Evolutionary conservation across 768 basidiomycete species (phyloP).

Genomic region (Fibroporia radiculosa): DNA sequence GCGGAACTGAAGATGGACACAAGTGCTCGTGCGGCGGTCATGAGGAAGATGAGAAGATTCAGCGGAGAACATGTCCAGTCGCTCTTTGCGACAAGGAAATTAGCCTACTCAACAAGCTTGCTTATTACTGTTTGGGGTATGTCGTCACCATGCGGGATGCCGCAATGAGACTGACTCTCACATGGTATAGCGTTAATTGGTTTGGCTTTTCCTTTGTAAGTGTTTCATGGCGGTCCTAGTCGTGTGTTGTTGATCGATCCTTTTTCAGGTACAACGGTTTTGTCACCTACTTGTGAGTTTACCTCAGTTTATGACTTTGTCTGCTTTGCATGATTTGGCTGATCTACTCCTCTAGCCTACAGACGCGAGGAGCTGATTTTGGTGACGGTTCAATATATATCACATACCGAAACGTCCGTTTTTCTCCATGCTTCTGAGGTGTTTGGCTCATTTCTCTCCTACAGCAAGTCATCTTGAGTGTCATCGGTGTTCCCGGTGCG

Average conservation of each 20-base stretch:
- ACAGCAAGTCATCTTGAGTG: constrained; percentile 49
- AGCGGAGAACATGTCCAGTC: constrained; percentile 36
- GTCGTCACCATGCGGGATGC: not conserved
- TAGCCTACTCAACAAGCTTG: constrained; percentile 27
- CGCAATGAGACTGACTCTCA: constrained; percentile 4
- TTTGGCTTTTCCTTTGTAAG: constrained; percentile 63
- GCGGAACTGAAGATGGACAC: constrained; percentile 22
- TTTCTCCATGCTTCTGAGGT: no score
- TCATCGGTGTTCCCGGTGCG: constrained; percentile 51
- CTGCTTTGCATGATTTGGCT: not conserved
- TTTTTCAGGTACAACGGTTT: constrained; percentile 39
- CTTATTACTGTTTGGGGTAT: constrained; percentile 3
- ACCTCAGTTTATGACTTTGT: not conserved
- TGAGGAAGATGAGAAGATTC: constrained; percentile 32
- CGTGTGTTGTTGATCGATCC: not conserved
- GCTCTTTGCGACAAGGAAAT: constrained; percentile 41
- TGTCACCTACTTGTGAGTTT: constrained; percentile 43
- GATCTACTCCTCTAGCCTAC: constrained; percentile 35
- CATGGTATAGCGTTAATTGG: constrained; percentile 55
- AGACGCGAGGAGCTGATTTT: constrained; percentile 58
- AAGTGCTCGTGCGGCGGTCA: constrained; percentile 29
- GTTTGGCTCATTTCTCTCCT: not conserved
- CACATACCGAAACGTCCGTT: constrained; percentile 62
- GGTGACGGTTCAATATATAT: constrained; percentile 64
- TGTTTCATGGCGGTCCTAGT: constrained; percentile 2